Evolutionary conservation across 2,329 filamentous ascomycete species (phyloP).

Genomic region (Calcarisporium arbuscula): DNA sequence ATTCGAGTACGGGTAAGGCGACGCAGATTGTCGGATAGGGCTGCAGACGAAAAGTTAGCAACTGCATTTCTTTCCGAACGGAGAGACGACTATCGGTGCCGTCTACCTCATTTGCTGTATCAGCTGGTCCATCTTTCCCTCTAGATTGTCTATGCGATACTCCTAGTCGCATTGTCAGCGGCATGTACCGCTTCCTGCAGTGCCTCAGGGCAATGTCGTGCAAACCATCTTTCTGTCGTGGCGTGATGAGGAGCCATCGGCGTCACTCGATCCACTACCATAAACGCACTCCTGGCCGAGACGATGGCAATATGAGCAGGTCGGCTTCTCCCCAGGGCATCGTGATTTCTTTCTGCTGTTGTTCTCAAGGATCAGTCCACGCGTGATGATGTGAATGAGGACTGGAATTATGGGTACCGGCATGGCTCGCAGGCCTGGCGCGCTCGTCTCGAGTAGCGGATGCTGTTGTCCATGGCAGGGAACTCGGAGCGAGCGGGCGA

Average conservation of each 20-base stretch:
- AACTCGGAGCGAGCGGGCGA: too few species aligned
- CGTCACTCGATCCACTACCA: conserved; percentile 17
- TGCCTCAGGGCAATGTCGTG: neutral
- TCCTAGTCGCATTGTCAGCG: conserved; percentile 14
- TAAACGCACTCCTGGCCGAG: conserved; percentile 40
- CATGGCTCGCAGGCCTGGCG: conserved; percentile 27
- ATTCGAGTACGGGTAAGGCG: neutral
- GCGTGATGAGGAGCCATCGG: conserved; percentile 6
- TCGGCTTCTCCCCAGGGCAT: conserved; percentile 43
- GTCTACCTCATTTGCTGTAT: conserved; percentile 15
- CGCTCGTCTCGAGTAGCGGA: conserved; percentile 7
- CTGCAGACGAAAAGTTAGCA: conserved; percentile 1
- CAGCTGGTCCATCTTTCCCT: conserved; percentile 16
- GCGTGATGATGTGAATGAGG: neutral
- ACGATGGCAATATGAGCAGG: conserved; percentile 42
- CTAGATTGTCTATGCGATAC: conserved; percentile 27
- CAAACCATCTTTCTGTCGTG: conserved; percentile 13
- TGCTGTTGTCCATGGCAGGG: too few species aligned
- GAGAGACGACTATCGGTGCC: neutral
- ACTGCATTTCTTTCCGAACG: neutral
- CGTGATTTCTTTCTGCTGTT: conserved; percentile 43
- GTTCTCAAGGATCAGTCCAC: neutral
- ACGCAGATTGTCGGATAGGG: neutral
- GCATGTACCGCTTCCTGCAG: neutral
- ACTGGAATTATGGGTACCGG: conserved; percentile 16